Percentiles rank a stretch among this genome's conserved stretches.
Conservation (phyloP, 768 basidiomycete genomes). For the Jaapia argillacea region DNA sequence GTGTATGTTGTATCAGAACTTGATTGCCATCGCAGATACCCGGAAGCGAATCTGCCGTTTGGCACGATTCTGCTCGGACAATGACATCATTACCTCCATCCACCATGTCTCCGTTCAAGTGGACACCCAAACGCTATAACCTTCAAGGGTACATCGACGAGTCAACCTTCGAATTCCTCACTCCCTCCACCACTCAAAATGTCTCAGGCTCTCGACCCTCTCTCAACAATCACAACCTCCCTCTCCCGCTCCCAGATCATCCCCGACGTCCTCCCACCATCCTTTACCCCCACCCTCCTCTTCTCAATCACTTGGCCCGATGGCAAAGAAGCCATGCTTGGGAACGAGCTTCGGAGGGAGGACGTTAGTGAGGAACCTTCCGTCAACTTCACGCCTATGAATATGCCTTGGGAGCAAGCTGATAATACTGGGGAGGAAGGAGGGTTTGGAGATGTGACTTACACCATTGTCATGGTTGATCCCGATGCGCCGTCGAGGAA, state of each 20-base stretch:
- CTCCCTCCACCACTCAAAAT: no score
- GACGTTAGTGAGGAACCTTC: conserved; percentile 42
- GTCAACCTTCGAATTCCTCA: no score
- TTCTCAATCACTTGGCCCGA: conserved; percentile 35
- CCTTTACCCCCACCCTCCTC: conserved; percentile 28
- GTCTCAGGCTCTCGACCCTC: conserved; percentile 22
- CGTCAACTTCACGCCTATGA: conserved; percentile 34
- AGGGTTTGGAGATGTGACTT: conserved; percentile 21
- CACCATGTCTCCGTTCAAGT: no score
- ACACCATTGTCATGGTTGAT: conserved; percentile 30
- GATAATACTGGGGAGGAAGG: conserved; percentile 10
- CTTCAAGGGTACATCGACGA: no score
- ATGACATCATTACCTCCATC: no score
- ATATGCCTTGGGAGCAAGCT: conserved; percentile 15
- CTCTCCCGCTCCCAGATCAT: conserved; percentile 31
- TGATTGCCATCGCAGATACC: no score
- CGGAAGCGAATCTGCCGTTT: no score
- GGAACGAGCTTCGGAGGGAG: conserved; percentile 23
- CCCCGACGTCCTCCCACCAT: conserved; percentile 32
- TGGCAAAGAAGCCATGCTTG: conserved; percentile 27
- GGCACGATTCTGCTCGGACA: no score
- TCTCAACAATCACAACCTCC: conserved; percentile 21
- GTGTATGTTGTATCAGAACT: no score
- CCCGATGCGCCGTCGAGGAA: conserved; percentile 20
- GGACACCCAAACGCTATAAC: no score